Evolutionary conservation across 2,329 filamentous ascomycete genomes (phyloP).

Genomic region (Coniochaeta sp.): DNA sequence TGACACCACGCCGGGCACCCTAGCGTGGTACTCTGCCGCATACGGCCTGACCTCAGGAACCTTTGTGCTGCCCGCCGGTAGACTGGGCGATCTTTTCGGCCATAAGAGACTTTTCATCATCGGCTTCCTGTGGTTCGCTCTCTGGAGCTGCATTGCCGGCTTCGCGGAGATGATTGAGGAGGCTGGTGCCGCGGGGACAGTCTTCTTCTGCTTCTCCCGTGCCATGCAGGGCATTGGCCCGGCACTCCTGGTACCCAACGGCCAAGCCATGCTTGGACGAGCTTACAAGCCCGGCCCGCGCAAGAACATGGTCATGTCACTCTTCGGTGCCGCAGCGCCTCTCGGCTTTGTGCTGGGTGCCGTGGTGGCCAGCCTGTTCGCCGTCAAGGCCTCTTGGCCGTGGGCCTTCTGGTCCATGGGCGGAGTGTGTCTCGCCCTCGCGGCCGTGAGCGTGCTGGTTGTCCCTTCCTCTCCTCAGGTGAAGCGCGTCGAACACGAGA

Average conservation of each 20-base stretch:
- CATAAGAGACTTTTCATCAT: conserved; percentile 45
- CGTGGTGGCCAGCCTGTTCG: conserved; percentile 30
- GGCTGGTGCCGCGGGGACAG: conserved; percentile 11
- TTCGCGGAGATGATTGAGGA: conserved; percentile 20
- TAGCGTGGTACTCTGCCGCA: conserved; percentile 50
- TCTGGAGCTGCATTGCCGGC: conserved; percentile 44
- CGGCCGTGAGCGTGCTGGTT: conserved; percentile 11
- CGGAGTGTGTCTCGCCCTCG: conserved; percentile 15
- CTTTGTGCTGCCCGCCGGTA: conserved; percentile 49
- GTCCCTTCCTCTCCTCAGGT: conserved; percentile 11
- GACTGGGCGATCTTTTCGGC: conserved; percentile 50
- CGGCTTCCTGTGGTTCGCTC: conserved; percentile 46
- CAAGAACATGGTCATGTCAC: conserved; percentile 53
- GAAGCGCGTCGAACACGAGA: background rate
- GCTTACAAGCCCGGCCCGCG: conserved; percentile 47
- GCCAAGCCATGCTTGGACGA: conserved; percentile 51
- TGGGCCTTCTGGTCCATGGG: conserved; percentile 34
- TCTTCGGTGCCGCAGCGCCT: conserved; percentile 39
- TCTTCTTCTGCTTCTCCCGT: conserved; percentile 16
- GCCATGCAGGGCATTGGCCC: conserved; percentile 41
- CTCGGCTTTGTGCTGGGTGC: conserved; percentile 35
- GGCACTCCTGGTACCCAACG: conserved; percentile 56
- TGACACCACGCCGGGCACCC: conserved; percentile 30
- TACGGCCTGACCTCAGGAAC: conserved; percentile 49
- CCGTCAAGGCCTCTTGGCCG: conserved; percentile 35